Evolutionary conservation across 2,329 filamentous ascomycete genomes (phyloP), one percentile per base, ranked within the genome.

Genomic region (Teratosphaeria gauchensis): DNA sequence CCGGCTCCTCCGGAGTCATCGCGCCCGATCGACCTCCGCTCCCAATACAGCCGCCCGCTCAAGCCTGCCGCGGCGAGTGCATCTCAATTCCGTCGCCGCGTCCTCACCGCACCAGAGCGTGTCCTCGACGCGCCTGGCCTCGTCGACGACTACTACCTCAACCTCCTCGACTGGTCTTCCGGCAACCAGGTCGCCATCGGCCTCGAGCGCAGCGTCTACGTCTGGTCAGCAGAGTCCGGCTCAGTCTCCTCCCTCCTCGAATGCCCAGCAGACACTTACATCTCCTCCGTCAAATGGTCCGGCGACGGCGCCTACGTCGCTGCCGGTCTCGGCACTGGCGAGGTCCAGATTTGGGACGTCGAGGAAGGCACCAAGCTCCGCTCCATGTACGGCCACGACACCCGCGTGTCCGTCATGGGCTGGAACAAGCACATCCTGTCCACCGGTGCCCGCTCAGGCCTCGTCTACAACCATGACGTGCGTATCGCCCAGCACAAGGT

Each of bases 321-420:
- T 64, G 92, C 97, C 66, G 94, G 94, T 61, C 87, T 99, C 55
- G 92, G 92, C 62, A 90, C 90, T 42, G 94, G 94, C 61, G 94
- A 99, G 75, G 90, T 99, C 42, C 94, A 99, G 78, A 99, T 99
- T 77, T 99, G 94, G 92, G 94, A 97, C 69, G 92, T 96, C 31
- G 89, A 95, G 68, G 94, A 99, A 75, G 85, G 88, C 62, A 87
- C 86, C 71, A 97, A 97, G 83, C 87, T 99, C 60, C 92, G 94
- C 74, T 96, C 91, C 81, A 99, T 99, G 94, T 89, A 91, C 73
- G 94, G 94, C 61, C 94, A 99, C 72, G 92, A 97, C 71, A 92
- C 90, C 46, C 92, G 94, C 58, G 92, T 99, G 63, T 90, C 92
- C 71, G 92, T 96, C 64, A 96, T 97, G 92, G 90, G 92, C 71